Evolutionary conservation across 306 rosid species (phyloP).

Genomic region (Elaeagnus macrophylla): DNA sequence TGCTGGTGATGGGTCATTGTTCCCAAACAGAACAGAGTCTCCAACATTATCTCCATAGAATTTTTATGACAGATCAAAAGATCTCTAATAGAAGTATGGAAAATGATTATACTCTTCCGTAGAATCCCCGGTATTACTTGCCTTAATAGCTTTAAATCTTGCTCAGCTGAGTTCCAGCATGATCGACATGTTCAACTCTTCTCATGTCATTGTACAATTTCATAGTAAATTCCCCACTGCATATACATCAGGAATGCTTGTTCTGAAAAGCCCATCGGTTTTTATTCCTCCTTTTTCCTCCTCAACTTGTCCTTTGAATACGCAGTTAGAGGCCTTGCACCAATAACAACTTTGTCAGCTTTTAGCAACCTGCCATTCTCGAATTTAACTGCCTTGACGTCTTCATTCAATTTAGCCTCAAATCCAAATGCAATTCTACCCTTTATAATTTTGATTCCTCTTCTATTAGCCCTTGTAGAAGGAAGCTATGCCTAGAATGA

Average conservation of each 20-base stretch:
- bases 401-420: conserved; percentile 3
- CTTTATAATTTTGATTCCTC: conserved; percentile 31
- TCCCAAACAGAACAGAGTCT: conserved; percentile 26
- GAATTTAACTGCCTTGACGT: conserved; percentile 32
- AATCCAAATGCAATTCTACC: conserved; percentile 16
- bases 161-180: conserved; percentile 40
- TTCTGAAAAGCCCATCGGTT: conserved; percentile 26
- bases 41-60: conserved; percentile 42
- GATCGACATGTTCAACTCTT: conserved; percentile 41
- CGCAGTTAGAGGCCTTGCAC: conserved; percentile 25
- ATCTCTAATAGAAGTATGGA: conserved; percentile 32
- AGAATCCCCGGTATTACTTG: conserved; percentile 8
- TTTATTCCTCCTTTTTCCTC: conserved; percentile 26
- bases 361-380: conserved; percentile 25
- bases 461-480: conserved; percentile 28
- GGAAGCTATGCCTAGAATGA: conserved; percentile 26
- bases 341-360: conserved; percentile 38
- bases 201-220: conserved; percentile 28
- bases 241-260: conserved; percentile 22
- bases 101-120: conserved; percentile 27
- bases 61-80: conserved; percentile 34
- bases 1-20: conserved; percentile 4
- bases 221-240: conserved; percentile 31
- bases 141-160: conserved; percentile 31
- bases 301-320: conserved; percentile 30